Evolutionary conservation across 345 rosid genomes (phyloP).

Genomic region (Orychophragmus violaceus): DNA sequence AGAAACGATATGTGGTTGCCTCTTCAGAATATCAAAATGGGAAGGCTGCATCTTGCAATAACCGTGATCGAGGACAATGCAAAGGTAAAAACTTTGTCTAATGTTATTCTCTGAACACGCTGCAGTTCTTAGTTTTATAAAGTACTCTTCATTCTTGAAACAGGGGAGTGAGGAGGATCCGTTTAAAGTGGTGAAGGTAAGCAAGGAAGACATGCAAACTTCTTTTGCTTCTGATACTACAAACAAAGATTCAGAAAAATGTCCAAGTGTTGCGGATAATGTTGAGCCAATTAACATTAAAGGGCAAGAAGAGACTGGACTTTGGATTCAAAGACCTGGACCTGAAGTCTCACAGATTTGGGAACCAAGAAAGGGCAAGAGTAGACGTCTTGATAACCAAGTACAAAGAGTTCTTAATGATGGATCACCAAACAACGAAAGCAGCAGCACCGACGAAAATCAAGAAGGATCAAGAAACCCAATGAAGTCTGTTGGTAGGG

Average conservation of each 20-base stretch:
- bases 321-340: conserved; percentile 77
- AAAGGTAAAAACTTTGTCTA: conserved; percentile 38
- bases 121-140: background rate
- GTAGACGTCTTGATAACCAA: conserved; percentile 42
- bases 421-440: conserved; percentile 37
- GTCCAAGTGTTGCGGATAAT: conserved; percentile 43
- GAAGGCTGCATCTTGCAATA: conserved; percentile 77
- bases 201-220: conserved; percentile 36
- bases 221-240: conserved; percentile 36
- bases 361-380: conserved; percentile 88
- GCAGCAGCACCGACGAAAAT: conserved; percentile 47
- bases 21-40: conserved; percentile 69
- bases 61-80: conserved; percentile 51
- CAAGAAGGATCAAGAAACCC: conserved; percentile 37
- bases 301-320: conserved; percentile 60
- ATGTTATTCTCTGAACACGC: background rate
- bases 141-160: conserved; percentile 4
- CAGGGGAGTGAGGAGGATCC: conserved; percentile 35
- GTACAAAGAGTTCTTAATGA: conserved; percentile 34
- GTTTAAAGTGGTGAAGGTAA: conserved; percentile 27
- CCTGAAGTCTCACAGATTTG: conserved; percentile 63
- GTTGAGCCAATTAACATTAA: conserved; percentile 67
- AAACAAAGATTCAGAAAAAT: conserved; percentile 31
- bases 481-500: conserved; percentile 34
- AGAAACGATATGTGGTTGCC: conserved; percentile 87